Evolutionary conservation across 352 stramenopile species (phyloP).

Genomic region (Globisporangium nodosum): DNA sequence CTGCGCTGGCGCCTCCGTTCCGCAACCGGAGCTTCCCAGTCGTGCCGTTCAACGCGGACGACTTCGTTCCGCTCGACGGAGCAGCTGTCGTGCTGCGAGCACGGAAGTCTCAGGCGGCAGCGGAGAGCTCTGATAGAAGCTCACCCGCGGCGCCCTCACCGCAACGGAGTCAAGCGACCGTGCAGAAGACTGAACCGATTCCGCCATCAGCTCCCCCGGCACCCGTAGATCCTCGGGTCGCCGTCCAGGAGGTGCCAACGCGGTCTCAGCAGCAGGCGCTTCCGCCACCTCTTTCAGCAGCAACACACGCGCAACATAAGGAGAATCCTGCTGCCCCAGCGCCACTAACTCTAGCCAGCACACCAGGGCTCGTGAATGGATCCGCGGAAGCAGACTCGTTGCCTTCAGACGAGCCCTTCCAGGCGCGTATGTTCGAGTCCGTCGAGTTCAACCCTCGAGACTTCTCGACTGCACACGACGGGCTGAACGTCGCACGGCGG

Average conservation of each 20-base stretch:
- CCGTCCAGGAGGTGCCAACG: neutral
- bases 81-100: neutral
- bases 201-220: neutral
- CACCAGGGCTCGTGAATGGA: neutral
- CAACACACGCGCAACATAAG: neutral
- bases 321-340: neutral
- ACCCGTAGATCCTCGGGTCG: neutral
- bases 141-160: neutral
- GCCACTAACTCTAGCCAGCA: neutral
- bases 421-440: constrained; percentile 34
- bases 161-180: neutral
- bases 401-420: constrained; percentile 10
- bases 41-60: neutral
- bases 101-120: neutral
- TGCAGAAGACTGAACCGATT: neutral
- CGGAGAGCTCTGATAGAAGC: neutral
- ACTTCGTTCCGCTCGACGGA: neutral
- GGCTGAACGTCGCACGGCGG: constrained; percentile 33
- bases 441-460: constrained; percentile 34
- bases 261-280: neutral
- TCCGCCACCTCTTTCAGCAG: neutral
- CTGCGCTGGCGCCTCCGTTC: neutral
- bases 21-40: neutral
- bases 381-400: constrained; percentile 8
- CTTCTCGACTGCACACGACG: constrained; percentile 35